Base-by-base conservation (phyloP, 345 rosid species). In the Gossypium mustelinum region DNA sequence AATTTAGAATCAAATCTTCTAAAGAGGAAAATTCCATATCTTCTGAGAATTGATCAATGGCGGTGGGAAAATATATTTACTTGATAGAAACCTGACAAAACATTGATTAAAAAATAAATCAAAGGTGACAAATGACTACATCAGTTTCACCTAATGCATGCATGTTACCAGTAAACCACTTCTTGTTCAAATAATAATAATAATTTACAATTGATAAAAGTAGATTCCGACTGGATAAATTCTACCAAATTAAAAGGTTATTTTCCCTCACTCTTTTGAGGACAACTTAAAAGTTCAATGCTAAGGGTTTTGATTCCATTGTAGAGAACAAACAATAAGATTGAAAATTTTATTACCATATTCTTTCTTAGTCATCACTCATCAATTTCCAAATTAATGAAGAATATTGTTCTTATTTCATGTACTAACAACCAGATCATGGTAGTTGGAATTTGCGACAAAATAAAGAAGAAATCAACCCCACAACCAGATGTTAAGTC, bases 111-210 rank as follows among this genome's bases (percentile, higher is more conserved):
- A 24, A 68, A 24, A 48, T 16, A 22, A 27, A 10, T 22, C 55
- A 12, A 20, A 48, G 5, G 11, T 27, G 25, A 29, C 60, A 17
- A 29, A 10, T 52, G 24, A n/a, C 27, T n/a, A 10, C 9, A 14
- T 73, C 22, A 41, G 17, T 11, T 72, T 79, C 44, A 76, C 81
- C 80, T 25, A 78, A 50, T 80, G 57, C 82, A 50, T 76, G 57
- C 82, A 80, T 78, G 73, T 73, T 62, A 64, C 67, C 8, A 48
- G 8, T 50, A 20, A 76, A 63, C 62, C 25, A 58, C 73, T 51
- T 29, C 11, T 14, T 63, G 68, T 34, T 24, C 58, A 29, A 59
- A 74, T 2, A 45, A 45, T 8, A 45, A 45, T 8, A 24, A 24
- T 22, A 39, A 29, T 44, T 78, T n/a, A 41, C 74, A 75, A 39